Evolutionary conservation across 805 yeast genomes (phyloP), one percentile per base, ranked within the genome.

Genomic region (Saccharomycopsis babjevae): DNA sequence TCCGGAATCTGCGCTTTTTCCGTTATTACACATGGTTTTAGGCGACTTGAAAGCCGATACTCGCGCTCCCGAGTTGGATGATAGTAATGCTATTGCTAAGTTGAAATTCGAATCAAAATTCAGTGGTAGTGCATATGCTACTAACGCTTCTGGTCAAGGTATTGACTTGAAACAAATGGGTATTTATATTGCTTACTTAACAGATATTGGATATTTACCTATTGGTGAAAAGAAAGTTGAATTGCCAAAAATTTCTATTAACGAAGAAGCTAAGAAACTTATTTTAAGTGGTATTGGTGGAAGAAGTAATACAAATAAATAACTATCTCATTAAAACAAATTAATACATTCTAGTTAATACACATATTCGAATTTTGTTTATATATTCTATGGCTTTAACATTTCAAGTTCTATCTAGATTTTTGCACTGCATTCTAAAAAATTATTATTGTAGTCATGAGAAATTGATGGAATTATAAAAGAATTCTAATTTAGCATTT

Each of bases 11-110:
- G 98, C 99, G 0, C 78, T 94, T 65, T 94, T 84, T 76, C 99
- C 99, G 62, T 78, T 94, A 68, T 77, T 94, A 67, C 98, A 94
- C 75, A 89, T 94, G 77, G 98, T 92, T 15, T 79, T 96, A 66
- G 99, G 91, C 69, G 86, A 92, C 70, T 80, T 94, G 69, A 97
- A 97, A 6, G 86, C 85, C 64, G 86, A 85, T 71, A 88, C 98
- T 38, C 88, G 85, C 73, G 98, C 99, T 11, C 98, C 99, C 1
- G 97, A 93, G 73, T 79, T 94, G 65, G 97, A 92, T 69, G 99
- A 96, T 67, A 59, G 78, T 4, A 92, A 94, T 71, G 89, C 98
- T 1, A 81, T 78, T n/a, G 71, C 71, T n/a, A 80, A 92, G 0
- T 81, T 94, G 70, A 75, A 74, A 61, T 76, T 72, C 30, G 97